Percentiles rank a stretch among this genome's conserved stretches.
phyloP scores from a whole-genome alignment of 352 stramenopile genomes.

The Pythium aristosporum region DNA sequence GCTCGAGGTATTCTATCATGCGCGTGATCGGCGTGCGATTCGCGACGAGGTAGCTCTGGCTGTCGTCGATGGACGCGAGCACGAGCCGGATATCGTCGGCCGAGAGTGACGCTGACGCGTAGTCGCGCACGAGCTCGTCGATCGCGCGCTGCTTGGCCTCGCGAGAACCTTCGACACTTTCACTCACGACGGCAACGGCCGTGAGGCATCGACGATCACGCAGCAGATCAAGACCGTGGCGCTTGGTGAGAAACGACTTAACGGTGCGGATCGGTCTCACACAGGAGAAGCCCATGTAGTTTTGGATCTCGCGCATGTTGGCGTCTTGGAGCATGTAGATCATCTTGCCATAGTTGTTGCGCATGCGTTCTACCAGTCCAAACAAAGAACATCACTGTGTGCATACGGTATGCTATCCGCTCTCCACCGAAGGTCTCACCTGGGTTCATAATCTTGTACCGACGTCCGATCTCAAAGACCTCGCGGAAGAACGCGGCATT shows the following conservation, averaged over 20 bases:
- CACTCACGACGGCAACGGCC: conserved; percentile 85
- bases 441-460: conserved; percentile 99
- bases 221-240: conserved; percentile 83
- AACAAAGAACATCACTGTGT: too few relatives aligned
- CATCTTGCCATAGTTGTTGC: conserved; percentile 95
- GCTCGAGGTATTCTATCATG: conserved; percentile 88
- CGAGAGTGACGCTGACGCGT: conserved; percentile 44
- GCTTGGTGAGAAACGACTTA: conserved; percentile 60
- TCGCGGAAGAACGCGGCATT: conserved; percentile 89
- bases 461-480: conserved; percentile 92
- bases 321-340: conserved; percentile 94
- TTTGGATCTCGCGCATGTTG: conserved; percentile 71
- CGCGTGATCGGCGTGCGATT: conserved; percentile 96
- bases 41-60: conserved; percentile 96
- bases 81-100: conserved; percentile 93
- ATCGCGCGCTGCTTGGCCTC: conserved; percentile 92
- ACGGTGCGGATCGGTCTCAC: conserved; percentile 86
- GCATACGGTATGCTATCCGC: conserved; percentile 76
- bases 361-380: conserved; percentile 98
- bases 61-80: conserved; percentile 95
- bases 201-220: conserved; percentile 88
- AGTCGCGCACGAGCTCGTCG: conserved; percentile 33
- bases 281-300: conserved; percentile 91
- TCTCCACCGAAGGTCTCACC: conserved; percentile 94
- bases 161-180: conserved; percentile 77